Conservation (phyloP, 495 filamentous ascomycete species). For the Neurospora discreta region DNA sequence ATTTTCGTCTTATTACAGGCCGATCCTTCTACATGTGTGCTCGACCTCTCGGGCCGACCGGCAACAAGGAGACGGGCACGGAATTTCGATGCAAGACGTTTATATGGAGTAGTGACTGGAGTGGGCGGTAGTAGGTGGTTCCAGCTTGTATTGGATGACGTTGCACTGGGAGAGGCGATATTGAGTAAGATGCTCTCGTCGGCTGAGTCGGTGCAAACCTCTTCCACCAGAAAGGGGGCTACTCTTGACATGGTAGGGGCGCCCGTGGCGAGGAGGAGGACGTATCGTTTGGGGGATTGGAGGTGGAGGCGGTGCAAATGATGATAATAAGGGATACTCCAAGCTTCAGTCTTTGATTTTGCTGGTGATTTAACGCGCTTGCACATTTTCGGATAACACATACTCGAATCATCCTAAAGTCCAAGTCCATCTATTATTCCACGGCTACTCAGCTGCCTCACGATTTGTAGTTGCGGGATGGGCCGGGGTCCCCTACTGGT, state of each 20-base stretch:
- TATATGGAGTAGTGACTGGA: slow-evolving; percentile 86
- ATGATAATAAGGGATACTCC: not conserved
- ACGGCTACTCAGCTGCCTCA: not conserved
- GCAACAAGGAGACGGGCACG: slow-evolving; percentile 68
- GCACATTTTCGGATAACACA: not conserved
- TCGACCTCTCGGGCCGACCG: slow-evolving; percentile 70
- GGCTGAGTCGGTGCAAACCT: slow-evolving; percentile 18
- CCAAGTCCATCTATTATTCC: not conserved
- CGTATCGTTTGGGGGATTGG: not conserved
- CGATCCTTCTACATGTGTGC: slow-evolving; percentile 81
- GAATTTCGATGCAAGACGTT: slow-evolving; percentile 82
- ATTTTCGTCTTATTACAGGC: slow-evolving; percentile 30
- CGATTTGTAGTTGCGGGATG: not conserved
- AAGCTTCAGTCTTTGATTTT: not conserved
- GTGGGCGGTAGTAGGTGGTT: slow-evolving; percentile 8
- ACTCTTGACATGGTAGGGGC: slow-evolving; percentile 39
- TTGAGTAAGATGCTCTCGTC: slow-evolving; percentile 22
- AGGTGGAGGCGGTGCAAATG: not conserved
- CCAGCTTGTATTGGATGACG: not conserved
- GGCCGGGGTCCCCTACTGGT: not conserved
- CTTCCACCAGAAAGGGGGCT: slow-evolving; percentile 30
- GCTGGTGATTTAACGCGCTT: not conserved
- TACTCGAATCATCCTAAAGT: not conserved
- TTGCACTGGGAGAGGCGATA: slow-evolving; percentile 18
- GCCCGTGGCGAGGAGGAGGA: slow-evolving; percentile 27